Conservation (phyloP, 2,329 filamentous ascomycete species). For the Aspergillus costaricaensis region DNA sequence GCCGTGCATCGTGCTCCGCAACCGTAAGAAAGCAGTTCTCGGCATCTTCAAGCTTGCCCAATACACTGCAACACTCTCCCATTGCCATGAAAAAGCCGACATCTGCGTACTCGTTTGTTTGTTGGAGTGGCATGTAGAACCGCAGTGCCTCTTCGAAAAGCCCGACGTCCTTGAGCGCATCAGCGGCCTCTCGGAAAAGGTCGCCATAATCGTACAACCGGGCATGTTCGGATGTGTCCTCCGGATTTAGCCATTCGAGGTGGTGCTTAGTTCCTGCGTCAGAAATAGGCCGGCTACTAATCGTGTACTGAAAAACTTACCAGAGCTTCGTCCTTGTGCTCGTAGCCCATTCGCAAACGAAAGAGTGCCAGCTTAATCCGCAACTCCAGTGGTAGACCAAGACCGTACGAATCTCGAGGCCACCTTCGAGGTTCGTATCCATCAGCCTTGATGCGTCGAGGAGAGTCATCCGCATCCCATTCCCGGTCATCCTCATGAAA, state of each 20-base stretch:
- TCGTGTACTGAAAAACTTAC: constrained; percentile 52
- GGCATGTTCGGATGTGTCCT: constrained; percentile 53
- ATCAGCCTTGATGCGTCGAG: constrained; percentile 63
- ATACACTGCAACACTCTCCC: constrained; percentile 65
- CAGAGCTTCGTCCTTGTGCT: constrained; percentile 68
- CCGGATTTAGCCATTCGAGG: constrained; percentile 69
- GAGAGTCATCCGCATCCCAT: constrained; percentile 75
- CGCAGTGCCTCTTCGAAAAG: constrained; percentile 58
- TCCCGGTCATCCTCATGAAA: constrained; percentile 77
- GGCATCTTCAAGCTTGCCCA: constrained; percentile 66
- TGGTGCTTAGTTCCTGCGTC: constrained; percentile 54
- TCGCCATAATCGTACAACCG: constrained; percentile 70
- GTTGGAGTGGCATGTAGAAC: constrained; percentile 58
- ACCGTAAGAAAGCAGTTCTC: constrained; percentile 76
- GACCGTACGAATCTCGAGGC: constrained; percentile 65
- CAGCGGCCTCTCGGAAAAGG: constrained; percentile 72
- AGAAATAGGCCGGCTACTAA: background rate
- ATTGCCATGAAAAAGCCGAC: constrained; percentile 54
- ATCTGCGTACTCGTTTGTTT: constrained; percentile 51
- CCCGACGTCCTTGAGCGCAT: constrained; percentile 56
- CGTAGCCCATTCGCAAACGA: constrained; percentile 69
- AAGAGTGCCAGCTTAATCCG: constrained; percentile 82
- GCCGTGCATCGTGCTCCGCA: constrained; percentile 69
- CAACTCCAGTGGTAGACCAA: constrained; percentile 75
- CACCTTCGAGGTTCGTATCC: constrained; percentile 62